A percentile compares a stretch with the other conserved stretches of the same genome.
Evolutionary conservation across 1,284 basidiomycete species (phyloP).

Genomic region (Tremellales sp.): DNA sequence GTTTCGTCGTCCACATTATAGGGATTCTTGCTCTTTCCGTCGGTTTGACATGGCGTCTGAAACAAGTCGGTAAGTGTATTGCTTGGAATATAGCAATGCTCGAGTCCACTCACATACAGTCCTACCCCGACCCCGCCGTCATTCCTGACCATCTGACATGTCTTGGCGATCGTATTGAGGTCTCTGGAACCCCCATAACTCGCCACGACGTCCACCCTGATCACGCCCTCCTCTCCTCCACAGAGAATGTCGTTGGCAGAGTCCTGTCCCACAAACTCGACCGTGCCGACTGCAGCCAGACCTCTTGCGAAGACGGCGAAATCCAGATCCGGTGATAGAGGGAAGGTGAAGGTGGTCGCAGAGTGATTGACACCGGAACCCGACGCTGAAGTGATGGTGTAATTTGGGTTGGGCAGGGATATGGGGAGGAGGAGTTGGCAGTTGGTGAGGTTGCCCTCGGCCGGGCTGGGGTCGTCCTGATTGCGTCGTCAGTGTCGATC

Average conservation of each 20-base stretch:
- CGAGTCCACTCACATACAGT: slow-evolving; percentile 37
- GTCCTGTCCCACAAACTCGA: slow-evolving; percentile 43
- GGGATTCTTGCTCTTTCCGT: slow-evolving; percentile 31
- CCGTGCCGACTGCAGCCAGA: slow-evolving; percentile 38
- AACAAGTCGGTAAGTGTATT: neutral
- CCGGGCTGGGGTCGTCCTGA: slow-evolving; percentile 35
- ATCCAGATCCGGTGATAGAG: slow-evolving; percentile 14
- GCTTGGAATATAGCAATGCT: neutral
- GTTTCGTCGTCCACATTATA: slow-evolving; percentile 31
- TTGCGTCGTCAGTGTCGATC: slow-evolving; percentile 1
- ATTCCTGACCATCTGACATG: slow-evolving; percentile 35
- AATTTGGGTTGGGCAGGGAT: slow-evolving; percentile 23
- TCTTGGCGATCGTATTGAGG: slow-evolving; percentile 25
- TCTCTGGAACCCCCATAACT: slow-evolving; percentile 26
- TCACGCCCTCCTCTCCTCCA: slow-evolving; percentile 30
- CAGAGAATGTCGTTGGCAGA: slow-evolving; percentile 18
- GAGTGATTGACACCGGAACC: slow-evolving; percentile 26
- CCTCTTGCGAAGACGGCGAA: slow-evolving; percentile 40
- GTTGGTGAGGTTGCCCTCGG: slow-evolving; percentile 32
- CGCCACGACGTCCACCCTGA: slow-evolving; percentile 43
- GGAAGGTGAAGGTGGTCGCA: slow-evolving; percentile 32
- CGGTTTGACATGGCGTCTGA: slow-evolving; percentile 35
- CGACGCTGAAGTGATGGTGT: slow-evolving; percentile 28
- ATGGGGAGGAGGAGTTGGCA: slow-evolving; percentile 37
- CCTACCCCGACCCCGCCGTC: slow-evolving; percentile 40